Base-by-base conservation (phyloP, 2,329 filamentous ascomycete species). In the Lasiodiplodia citricola region DNA sequence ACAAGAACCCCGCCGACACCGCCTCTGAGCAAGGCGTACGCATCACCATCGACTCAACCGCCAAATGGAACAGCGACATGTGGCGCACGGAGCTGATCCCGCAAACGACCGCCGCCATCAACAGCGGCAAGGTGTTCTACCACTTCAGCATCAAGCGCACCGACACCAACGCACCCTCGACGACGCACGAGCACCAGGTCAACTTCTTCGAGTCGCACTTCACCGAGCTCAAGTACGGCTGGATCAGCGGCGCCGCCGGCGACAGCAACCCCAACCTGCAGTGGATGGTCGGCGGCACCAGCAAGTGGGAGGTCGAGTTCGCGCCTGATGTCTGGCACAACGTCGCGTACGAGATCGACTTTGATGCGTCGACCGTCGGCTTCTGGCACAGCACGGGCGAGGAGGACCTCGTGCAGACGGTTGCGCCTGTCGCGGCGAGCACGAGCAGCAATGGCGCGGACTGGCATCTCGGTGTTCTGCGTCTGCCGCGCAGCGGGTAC, bases 71-170 rank as follows among this genome's bases (percentile, higher is more conserved):
- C 25, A 89, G 92, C 76, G 87, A 79, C 58, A 92, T 92, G 91
- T 88, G 90, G 76, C 86, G 91, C 64, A 92, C 89, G 0, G 91
- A 93, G 80, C 82, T 93, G 70, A 93, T 93, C 72, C 90, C 91
- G 10, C 88, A 92, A 80, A 92, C 90, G 0, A 86, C 79, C 2
- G 87, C 87, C 0, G 83, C 88, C 69, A 90, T 92, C 78, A 89
- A 88, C 72, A 74, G 79, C n/a, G 90, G 90, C 54, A 89, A 87
- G 62, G 86, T 92, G 41, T 91, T 85, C 80, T 93, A 92, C 79
- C 91, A 93, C 79, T 92, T 92, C 80, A 89, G 86, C 70, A 85
- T 93, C 71, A 88, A 86, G 83, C 84, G 87, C 56, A 83, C 80
- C 16, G 82, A 81, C 54, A 84, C 80, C 21, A 92, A 92, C 74